phyloP scores from a whole-genome alignment of 306 rosid species.

The Cyclanthera cordifolia region DNA sequence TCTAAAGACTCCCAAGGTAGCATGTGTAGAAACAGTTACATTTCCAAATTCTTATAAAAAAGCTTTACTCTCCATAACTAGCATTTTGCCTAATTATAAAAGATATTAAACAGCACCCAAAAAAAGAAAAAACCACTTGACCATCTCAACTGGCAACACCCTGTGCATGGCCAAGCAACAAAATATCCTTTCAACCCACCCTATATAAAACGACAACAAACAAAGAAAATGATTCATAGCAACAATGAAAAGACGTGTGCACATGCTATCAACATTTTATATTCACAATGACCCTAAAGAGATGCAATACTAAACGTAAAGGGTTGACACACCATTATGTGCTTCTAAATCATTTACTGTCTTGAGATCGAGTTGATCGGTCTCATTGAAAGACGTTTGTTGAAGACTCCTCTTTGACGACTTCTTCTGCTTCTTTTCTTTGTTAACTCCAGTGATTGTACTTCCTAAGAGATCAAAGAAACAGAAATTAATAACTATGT shows the following conservation, averaged over 20 bases:
- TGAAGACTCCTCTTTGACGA: not conserved
- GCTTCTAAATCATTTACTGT: constrained; percentile 1
- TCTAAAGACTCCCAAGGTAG: not conserved
- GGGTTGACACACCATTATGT: not conserved
- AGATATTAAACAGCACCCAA: too few relatives aligned
- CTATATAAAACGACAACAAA: not conserved
- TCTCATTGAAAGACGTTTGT: not conserved
- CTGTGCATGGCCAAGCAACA: too few relatives aligned
- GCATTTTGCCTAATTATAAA: too few relatives aligned
- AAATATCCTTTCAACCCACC: not conserved
- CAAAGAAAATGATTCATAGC: not conserved
- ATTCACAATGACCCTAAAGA: not conserved
- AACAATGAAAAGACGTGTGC: not conserved
- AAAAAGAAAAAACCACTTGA: too few relatives aligned
- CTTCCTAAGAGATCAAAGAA: not conserved
- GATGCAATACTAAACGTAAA: not conserved
- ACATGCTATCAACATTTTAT: not conserved
- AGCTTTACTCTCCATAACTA: too few relatives aligned
- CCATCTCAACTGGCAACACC: too few relatives aligned
- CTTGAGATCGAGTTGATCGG: not conserved
- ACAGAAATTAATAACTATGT: too few relatives aligned
- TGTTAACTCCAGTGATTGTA: not conserved
- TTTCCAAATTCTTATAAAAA: too few relatives aligned
- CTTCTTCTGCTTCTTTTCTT: constrained; percentile 4
- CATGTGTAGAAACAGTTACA: not conserved